Evolutionary conservation across 495 filamentous ascomycete species (phyloP).

Genomic region (Hypoxylon fragiforme): DNA sequence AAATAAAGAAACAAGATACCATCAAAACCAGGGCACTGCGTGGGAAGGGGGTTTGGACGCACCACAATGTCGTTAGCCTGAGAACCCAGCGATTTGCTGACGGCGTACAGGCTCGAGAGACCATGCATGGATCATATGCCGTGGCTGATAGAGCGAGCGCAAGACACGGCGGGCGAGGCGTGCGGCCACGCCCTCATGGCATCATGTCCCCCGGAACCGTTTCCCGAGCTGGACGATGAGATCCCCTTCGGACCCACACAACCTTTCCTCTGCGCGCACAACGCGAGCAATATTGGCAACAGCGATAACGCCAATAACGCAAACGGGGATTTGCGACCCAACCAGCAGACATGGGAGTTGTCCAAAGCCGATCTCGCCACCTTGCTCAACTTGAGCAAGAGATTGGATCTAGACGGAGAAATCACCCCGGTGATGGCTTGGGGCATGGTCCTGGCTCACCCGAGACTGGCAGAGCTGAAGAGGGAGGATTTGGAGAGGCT

Average conservation of each 20-base stretch:
- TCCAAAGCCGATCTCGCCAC: slow-evolving; percentile 73
- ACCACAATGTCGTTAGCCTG: slow-evolving; percentile 40
- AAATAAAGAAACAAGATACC: too few relatives aligned
- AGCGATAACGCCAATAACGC: too few relatives aligned
- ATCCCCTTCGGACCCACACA: slow-evolving; percentile 54
- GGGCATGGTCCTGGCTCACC: slow-evolving; percentile 75
- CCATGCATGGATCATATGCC: slow-evolving; percentile 95
- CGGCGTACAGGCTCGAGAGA: slow-evolving; percentile 74
- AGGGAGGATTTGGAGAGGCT: slow-evolving; percentile 72
- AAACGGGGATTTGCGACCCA: slow-evolving; percentile 47
- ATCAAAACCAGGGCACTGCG: not conserved
- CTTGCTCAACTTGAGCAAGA: slow-evolving; percentile 80
- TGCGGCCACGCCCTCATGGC: slow-evolving; percentile 90
- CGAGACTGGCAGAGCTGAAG: slow-evolving; percentile 64
- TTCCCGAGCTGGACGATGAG: slow-evolving; percentile 48
- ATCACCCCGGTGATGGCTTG: slow-evolving; percentile 98
- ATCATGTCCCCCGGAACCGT: slow-evolving; percentile 73
- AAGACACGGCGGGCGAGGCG: slow-evolving; percentile 55
- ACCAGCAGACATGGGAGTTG: slow-evolving; percentile 67
- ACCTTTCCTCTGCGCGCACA: too few relatives aligned
- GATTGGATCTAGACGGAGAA: slow-evolving; percentile 85
- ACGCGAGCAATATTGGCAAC: slow-evolving; percentile 42
- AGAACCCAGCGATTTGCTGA: too few relatives aligned
- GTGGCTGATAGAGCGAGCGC: slow-evolving; percentile 64
- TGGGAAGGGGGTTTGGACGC: slow-evolving; percentile 22